These are phyloP conservation scores for Schizosaccharomyces lindneri DNA, from an alignment of 805 yeast species.

Conservation along the genomic window DNA sequence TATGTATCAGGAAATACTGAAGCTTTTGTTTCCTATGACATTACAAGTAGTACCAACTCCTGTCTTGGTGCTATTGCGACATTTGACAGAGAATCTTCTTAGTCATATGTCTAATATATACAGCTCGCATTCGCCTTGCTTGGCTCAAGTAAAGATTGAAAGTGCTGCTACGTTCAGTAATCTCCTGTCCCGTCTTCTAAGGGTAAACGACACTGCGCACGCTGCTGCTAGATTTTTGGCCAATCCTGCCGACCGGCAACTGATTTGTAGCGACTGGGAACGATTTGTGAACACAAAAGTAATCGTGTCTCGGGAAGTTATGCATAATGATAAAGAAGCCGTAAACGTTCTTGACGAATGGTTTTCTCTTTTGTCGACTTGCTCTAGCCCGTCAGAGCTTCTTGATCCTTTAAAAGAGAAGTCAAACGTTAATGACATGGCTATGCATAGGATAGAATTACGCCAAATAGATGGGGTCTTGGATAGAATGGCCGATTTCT, in stretches of 20 bases:
- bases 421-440: neutral
- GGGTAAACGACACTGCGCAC: conserved; percentile 28
- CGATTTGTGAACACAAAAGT: conserved; percentile 22
- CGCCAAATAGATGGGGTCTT: conserved; percentile 9
- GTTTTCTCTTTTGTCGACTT: neutral
- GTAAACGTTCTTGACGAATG: conserved; percentile 1
- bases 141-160: conserved; percentile 27
- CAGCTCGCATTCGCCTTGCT: neutral
- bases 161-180: conserved; percentile 29
- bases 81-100: conserved; percentile 26
- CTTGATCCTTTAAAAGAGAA: neutral
- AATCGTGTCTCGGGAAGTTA: conserved; percentile 21
- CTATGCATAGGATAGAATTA: neutral
- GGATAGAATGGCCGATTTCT: conserved; percentile 17
- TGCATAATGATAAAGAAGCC: neutral
- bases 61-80: conserved; percentile 28
- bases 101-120: conserved; percentile 13
- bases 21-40: conserved; percentile 36
- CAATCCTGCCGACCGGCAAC: conserved; percentile 19
- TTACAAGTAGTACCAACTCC: conserved; percentile 31
- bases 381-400: neutral
- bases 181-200: conserved; percentile 28
- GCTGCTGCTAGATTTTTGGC: conserved; percentile 24
- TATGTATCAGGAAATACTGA: conserved; percentile 18
- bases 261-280: conserved; percentile 37